A percentile compares a stretch with the other conserved stretches of the same genome.
These are phyloP conservation scores for Backusella psychrophila DNA, from an alignment of 192 early-diverging fungal species.

Conservation along the genomic window DNA sequence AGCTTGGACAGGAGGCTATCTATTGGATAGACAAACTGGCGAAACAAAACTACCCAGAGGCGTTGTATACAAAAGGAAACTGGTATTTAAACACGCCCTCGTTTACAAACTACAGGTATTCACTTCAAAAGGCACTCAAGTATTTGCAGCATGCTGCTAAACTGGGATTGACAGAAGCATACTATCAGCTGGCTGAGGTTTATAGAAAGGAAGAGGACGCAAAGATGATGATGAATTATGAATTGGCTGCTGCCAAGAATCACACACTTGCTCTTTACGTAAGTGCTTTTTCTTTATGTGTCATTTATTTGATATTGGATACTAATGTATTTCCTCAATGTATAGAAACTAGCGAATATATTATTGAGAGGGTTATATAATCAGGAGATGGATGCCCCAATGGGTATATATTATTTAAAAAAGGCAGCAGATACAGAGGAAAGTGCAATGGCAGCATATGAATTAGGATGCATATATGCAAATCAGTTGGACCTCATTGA, in stretches of 20 bases:
- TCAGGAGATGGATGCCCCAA: background rate
- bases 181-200: background rate
- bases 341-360: background rate
- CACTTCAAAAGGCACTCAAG: background rate
- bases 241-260: background rate
- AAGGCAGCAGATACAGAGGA: background rate
- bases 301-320: background rate
- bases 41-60: constrained; percentile 67
- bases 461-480: background rate
- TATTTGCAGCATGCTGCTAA: background rate
- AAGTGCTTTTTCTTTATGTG: background rate
- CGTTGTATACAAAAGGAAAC: constrained; percentile 67
- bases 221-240: background rate
- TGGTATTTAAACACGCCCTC: constrained; percentile 55
- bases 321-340: background rate
- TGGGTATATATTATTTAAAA: background rate
- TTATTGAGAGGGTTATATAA: background rate
- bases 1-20: constrained; percentile 54
- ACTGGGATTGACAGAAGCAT: background rate
- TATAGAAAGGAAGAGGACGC: background rate
- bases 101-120: constrained; percentile 1
- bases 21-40: constrained; percentile 75
- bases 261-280: background rate
- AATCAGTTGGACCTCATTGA: background rate
- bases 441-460: background rate